A percentile compares a stretch with the other conserved stretches of the same genome.
Evolutionary conservation across 345 rosid species (phyloP).

Genomic region (Citrus sp.): DNA sequence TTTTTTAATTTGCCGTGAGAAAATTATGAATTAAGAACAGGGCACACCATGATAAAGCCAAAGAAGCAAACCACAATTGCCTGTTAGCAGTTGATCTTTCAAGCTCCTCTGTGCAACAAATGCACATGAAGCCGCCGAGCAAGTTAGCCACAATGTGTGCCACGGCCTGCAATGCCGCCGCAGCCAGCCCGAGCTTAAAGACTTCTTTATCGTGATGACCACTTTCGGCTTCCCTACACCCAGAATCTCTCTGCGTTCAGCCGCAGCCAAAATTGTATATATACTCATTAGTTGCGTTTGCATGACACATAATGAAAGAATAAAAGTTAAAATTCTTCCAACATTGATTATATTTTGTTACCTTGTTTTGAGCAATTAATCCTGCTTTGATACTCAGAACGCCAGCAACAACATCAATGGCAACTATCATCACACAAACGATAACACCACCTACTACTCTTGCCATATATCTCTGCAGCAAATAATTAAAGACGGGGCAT

Average conservation of each 20-base stretch:
- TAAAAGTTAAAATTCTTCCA: too few species aligned
- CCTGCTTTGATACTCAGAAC: constrained; percentile 25
- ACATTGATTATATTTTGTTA: not conserved
- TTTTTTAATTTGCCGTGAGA: too few species aligned
- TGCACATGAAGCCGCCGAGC: constrained; percentile 27
- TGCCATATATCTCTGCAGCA: too few species aligned
- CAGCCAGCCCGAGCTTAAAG: constrained; percentile 25
- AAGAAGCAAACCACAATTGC: constrained; percentile 18
- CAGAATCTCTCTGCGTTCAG: not conserved
- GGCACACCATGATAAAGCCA: constrained; percentile 24
- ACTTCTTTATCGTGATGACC: not conserved
- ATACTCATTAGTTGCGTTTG: too few species aligned
- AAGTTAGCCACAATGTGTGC: constrained; percentile 22
- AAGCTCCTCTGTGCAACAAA: constrained; percentile 15
- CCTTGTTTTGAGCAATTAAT: constrained; percentile 17
- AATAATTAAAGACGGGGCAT: not conserved
- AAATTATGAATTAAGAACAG: too few species aligned
- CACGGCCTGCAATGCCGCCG: constrained; percentile 18
- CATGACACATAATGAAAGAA: too few species aligned
- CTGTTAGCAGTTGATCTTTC: constrained; percentile 18
- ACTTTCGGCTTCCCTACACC: constrained; percentile 4
- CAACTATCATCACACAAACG: constrained; percentile 22
- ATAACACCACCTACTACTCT: not conserved
- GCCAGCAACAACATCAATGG: constrained; percentile 25
- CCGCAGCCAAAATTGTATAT: too few species aligned